Evolutionary conservation across 768 basidiomycete genomes (phyloP).

Genomic region (Mycena galopus): DNA sequence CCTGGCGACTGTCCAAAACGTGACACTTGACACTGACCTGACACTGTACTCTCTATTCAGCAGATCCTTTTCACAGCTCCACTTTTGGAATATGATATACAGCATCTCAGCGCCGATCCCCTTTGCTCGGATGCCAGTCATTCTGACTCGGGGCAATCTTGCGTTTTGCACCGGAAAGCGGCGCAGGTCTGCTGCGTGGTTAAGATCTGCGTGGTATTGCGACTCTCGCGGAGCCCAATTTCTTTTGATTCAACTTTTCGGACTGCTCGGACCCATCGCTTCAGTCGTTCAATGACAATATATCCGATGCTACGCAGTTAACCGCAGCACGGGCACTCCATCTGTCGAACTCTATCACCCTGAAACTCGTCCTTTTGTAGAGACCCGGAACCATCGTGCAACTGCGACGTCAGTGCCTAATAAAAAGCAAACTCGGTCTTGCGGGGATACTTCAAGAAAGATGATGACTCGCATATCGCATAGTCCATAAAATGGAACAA

Average conservation of each 20-base stretch:
- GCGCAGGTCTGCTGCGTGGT: neutral
- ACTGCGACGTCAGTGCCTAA: neutral
- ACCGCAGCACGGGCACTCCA: neutral
- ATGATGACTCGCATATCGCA: neutral
- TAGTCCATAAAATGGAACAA: neutral
- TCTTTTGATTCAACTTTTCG: neutral
- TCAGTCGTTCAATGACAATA: conserved; percentile 5
- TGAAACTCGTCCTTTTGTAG: conserved; percentile 10
- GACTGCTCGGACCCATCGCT: neutral
- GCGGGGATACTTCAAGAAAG: neutral
- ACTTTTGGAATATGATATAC: neutral
- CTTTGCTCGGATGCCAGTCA: neutral
- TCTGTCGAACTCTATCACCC: conserved; percentile 6
- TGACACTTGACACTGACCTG: conserved; percentile 21
- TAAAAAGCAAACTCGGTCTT: neutral
- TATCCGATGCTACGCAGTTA: conserved; percentile 6
- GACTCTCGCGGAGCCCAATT: neutral
- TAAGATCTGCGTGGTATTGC: neutral
- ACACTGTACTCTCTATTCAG: conserved; percentile 15
- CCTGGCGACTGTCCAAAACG: neutral
- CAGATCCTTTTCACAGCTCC: conserved; percentile 12
- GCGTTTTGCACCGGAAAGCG: neutral
- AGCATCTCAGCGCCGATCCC: neutral
- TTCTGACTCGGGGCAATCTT: neutral
- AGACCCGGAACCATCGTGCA: neutral